These are phyloP conservation scores for Neonectria faginata DNA, from an alignment of 2,329 filamentous ascomycete genomes.

Conservation along the genomic window DNA sequence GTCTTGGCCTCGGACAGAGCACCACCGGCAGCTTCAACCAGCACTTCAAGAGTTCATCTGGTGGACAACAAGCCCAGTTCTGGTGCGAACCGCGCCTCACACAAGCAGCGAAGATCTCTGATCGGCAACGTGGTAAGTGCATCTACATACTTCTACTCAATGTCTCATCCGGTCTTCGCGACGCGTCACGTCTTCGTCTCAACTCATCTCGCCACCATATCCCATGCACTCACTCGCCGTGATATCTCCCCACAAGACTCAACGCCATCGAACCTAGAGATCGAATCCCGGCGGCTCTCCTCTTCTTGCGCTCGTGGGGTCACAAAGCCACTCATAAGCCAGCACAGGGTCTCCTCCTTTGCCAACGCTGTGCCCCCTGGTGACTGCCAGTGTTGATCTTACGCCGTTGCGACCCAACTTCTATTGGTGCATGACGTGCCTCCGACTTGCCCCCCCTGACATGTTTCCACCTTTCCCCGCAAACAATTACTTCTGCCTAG, in stretches of 20 bases:
- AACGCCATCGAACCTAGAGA: neutral
- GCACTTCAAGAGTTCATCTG: neutral
- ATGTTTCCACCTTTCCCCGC: conserved; percentile 39
- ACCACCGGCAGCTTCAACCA: neutral
- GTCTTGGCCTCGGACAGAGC: neutral
- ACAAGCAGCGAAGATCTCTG: conserved; percentile 7
- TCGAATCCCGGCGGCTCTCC: conserved; percentile 15
- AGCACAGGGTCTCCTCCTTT: conserved; percentile 14
- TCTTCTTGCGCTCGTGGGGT: conserved; percentile 9
- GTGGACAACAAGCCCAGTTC: neutral
- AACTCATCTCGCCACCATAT: conserved; percentile 7
- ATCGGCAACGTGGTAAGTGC: conserved; percentile 21
- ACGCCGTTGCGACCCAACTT: conserved; percentile 32
- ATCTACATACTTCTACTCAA: neutral
- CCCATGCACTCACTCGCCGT: conserved; percentile 15
- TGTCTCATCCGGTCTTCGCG: conserved; percentile 7
- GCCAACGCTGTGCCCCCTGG: conserved; percentile 18
- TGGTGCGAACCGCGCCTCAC: conserved; percentile 8
- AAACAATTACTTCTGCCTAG: conserved; percentile 40
- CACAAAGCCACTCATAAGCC: conserved; percentile 10
- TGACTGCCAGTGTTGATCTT: conserved; percentile 39
- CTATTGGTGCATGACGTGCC: conserved; percentile 39
- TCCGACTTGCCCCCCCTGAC: conserved; percentile 40
- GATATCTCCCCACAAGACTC: conserved; percentile 9
- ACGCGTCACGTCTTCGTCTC: conserved; percentile 11